These are phyloP conservation scores for Paraleonurus japonicus DNA, from an alignment of 257 asterid species.

Conservation along the genomic window DNA sequence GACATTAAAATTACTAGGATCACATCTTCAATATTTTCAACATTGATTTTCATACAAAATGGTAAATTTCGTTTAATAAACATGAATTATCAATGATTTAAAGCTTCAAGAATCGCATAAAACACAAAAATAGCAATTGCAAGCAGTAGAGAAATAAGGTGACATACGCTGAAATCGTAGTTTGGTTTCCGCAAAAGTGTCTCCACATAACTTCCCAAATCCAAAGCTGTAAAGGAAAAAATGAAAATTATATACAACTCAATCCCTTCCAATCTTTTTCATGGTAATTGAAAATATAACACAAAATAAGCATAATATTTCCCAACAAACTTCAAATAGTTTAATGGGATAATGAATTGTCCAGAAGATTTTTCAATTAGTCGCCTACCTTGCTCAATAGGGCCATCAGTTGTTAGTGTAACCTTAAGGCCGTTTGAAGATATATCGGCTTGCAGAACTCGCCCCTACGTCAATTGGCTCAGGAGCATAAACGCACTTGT, in stretches of 20 bases:
- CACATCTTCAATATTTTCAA: conserved; percentile 6
- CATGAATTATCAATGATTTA: neutral
- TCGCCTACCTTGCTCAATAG: conserved; percentile 70
- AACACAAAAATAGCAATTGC: neutral
- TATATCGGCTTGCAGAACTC: conserved; percentile 80
- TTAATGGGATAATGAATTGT: neutral
- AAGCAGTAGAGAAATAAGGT: conserved; percentile 1
- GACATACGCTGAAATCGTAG: conserved; percentile 77
- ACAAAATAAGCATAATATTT: neutral
- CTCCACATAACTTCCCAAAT: conserved; percentile 69
- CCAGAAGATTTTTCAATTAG: neutral
- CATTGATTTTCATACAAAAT: neutral
- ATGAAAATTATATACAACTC: neutral
- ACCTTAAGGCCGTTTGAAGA: conserved; percentile 50
- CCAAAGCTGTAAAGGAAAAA: conserved; percentile 34
- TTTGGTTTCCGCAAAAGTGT: conserved; percentile 69
- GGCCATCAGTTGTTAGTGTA: conserved; percentile 53
- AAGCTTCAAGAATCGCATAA: neutral
- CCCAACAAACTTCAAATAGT: neutral
- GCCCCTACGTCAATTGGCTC: conserved; percentile 89
- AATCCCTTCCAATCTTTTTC: neutral
- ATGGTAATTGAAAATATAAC: neutral
- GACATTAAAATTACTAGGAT: conserved; percentile 2
- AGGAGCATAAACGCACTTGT: conserved; percentile 83
- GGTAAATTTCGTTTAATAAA: neutral